Percentiles rank a stretch among this genome's conserved stretches.
These are phyloP conservation scores for Pholiota microspora DNA, from an alignment of 768 basidiomycete species.

Conservation along the genomic window DNA sequence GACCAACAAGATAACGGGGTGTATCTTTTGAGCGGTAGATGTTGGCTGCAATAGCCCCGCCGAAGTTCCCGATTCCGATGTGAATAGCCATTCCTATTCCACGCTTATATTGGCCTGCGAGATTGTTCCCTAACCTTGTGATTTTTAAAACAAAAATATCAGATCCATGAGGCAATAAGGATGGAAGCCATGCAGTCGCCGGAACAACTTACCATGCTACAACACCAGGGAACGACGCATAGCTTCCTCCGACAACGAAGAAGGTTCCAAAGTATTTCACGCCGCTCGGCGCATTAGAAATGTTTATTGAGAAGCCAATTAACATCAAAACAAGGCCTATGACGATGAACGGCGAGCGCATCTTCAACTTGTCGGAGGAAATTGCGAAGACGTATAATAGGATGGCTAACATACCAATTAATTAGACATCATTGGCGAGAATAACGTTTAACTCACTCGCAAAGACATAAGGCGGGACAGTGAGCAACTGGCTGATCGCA, in stretches of 20 bases:
- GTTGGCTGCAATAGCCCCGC: conserved; percentile 62
- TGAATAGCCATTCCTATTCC: conserved; percentile 66
- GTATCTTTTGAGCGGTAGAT: conserved; percentile 58
- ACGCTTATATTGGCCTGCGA: conserved; percentile 69
- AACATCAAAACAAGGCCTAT: conserved; percentile 47
- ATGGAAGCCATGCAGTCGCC: neutral
- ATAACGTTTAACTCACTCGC: conserved; percentile 44
- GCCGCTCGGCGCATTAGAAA: conserved; percentile 47
- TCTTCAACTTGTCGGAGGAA: conserved; percentile 54
- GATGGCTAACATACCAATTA: conserved; percentile 39
- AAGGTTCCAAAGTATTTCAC: conserved; percentile 75
- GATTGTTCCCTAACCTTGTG: conserved; percentile 70
- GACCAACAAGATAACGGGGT: conserved; percentile 61
- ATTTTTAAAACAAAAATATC: neutral
- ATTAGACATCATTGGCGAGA: neutral
- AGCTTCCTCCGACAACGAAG: conserved; percentile 64
- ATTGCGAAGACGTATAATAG: conserved; percentile 49
- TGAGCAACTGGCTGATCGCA: conserved; percentile 60
- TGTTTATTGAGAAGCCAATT: conserved; percentile 64
- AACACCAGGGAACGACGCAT: conserved; percentile 56
- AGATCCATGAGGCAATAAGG: neutral
- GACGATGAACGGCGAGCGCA: conserved; percentile 59
- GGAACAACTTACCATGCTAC: conserved; percentile 51
- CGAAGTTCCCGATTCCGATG: conserved; percentile 66
- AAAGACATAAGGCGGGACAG: conserved; percentile 64